A percentile compares a stretch with the other conserved stretches of the same genome.
phyloP scores from a whole-genome alignment of 257 asterid genomes.

The Leptodermis oblonga region DNA sequence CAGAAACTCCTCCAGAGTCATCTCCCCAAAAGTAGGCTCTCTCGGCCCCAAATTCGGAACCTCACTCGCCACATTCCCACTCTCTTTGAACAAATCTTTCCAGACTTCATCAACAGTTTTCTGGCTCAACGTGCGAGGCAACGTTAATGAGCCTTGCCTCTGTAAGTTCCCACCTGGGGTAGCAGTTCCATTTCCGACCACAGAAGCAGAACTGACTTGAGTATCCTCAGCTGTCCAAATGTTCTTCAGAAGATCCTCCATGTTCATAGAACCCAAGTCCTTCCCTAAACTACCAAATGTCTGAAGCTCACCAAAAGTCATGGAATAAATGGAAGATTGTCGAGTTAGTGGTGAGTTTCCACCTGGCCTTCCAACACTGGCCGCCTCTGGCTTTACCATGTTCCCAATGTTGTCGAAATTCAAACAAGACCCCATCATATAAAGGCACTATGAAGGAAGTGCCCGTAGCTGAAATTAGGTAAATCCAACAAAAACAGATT shows the following conservation, averaged over 20 bases:
- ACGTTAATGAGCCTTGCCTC: slow-evolving; percentile 82
- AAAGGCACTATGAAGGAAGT: slow-evolving; percentile 25
- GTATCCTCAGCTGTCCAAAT: slow-evolving; percentile 88
- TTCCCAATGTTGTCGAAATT: slow-evolving; percentile 70
- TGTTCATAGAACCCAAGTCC: slow-evolving; percentile 89
- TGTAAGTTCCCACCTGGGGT: slow-evolving; percentile 52
- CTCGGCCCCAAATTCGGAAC: slow-evolving; percentile 40
- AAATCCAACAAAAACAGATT: slow-evolving; percentile 2
- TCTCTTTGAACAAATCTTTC: slow-evolving; percentile 65
- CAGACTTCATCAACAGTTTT: slow-evolving; percentile 87
- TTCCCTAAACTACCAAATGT: slow-evolving; percentile 71
- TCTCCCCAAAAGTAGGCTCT: slow-evolving; percentile 72
- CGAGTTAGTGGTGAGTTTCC: slow-evolving; percentile 53
- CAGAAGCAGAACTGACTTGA: slow-evolving; percentile 39
- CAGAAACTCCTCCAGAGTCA: slow-evolving; percentile 83
- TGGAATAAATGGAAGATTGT: slow-evolving; percentile 68
- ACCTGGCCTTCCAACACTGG: slow-evolving; percentile 39
- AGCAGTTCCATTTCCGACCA: slow-evolving; percentile 31
- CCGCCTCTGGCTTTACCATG: slow-evolving; percentile 41
- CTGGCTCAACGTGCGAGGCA: slow-evolving; percentile 82
- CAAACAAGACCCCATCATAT: slow-evolving; percentile 65
- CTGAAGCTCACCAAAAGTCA: slow-evolving; percentile 90
- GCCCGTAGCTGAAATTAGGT: slow-evolving; percentile 26
- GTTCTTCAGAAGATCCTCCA: slow-evolving; percentile 88
- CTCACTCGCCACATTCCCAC: slow-evolving; percentile 37